Base-by-base conservation (phyloP, 192 early-diverging fungal species). In the Coemansia sp. region DNA sequence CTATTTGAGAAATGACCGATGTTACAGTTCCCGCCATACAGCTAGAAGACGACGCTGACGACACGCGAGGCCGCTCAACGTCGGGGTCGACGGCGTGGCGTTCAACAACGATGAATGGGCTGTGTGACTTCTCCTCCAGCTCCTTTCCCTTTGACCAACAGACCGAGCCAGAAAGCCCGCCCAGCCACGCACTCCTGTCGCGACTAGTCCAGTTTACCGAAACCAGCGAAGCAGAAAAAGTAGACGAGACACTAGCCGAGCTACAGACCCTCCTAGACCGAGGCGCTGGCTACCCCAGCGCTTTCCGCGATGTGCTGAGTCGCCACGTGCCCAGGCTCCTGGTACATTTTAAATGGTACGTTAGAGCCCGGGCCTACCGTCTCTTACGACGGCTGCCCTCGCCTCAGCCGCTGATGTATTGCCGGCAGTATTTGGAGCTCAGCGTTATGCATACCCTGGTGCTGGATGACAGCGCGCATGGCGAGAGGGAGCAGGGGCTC, bases 401-500 rank as follows among this genome's bases (percentile, higher is more conserved):
- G 23, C 79, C 75, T 5, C 35, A 45, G 1, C 21, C 63, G 24
- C 71, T 82, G 20, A 58, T 34, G 51, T 74, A 76, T 62, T 77
- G 71, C 58, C 43, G 59, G 11, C 66, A 59, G 63, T 84, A 71
- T 43, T 36, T 84, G 51, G 77, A 84, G 62, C 64, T 84, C 16
- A 71, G 72, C 40, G 59, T 80, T 7, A 70, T 74, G 38, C 70
- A 71, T 55, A 62, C 83, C 43, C 60, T 84, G 36, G 48, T 70
- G 3, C 50, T 68, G 9, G 74, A 77, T n/a, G 75, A 75, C 48
- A 43, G 42, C 3, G 69, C 65, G 7, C 83, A 84, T 3, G 71
- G 62, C 50, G 83, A 84, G 71, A 62, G 83, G 34, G 83, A 84
- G 65, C 83, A 84, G 67, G 77, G 70, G 11, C 68, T 84, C 26